phyloP scores from a whole-genome alignment of 139 green algal species.

The Closterium sp. region DNA sequence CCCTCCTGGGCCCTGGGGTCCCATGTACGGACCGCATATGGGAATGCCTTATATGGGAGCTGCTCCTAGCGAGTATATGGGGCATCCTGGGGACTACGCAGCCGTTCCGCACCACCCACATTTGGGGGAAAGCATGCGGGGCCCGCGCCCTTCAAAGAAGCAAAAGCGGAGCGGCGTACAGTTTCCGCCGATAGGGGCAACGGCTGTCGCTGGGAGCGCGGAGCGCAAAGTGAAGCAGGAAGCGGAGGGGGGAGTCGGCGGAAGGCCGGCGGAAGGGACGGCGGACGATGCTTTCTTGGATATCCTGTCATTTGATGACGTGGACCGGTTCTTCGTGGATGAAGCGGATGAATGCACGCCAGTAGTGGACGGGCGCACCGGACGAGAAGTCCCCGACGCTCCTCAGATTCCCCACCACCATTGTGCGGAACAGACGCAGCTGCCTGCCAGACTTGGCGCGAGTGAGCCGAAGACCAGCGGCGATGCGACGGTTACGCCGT shows the following conservation, averaged over 20 bases:
- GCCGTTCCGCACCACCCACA: background rate
- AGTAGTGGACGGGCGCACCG: background rate
- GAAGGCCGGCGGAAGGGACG: background rate
- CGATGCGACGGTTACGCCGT: background rate
- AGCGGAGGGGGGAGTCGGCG: background rate
- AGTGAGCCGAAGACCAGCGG: background rate
- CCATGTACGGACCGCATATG: background rate
- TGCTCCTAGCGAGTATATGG: background rate
- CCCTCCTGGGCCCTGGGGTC: background rate
- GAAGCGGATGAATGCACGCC: background rate
- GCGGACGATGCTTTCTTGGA: background rate
- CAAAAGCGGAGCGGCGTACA: background rate
- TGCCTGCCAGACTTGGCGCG: background rate
- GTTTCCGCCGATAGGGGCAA: background rate
- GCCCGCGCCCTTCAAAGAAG: background rate
- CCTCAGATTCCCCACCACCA: background rate
- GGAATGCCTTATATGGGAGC: background rate
- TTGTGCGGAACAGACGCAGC: background rate
- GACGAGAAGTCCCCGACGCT: background rate
- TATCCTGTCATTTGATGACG: background rate
- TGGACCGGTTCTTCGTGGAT: background rate
- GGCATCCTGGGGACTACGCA: background rate
- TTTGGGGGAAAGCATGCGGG: background rate
- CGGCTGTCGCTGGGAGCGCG: background rate
- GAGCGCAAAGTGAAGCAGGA: background rate